These are phyloP conservation scores for Coleophoma cylindrospora DNA, from an alignment of 2,329 filamentous ascomycete genomes.

Conservation along the genomic window DNA sequence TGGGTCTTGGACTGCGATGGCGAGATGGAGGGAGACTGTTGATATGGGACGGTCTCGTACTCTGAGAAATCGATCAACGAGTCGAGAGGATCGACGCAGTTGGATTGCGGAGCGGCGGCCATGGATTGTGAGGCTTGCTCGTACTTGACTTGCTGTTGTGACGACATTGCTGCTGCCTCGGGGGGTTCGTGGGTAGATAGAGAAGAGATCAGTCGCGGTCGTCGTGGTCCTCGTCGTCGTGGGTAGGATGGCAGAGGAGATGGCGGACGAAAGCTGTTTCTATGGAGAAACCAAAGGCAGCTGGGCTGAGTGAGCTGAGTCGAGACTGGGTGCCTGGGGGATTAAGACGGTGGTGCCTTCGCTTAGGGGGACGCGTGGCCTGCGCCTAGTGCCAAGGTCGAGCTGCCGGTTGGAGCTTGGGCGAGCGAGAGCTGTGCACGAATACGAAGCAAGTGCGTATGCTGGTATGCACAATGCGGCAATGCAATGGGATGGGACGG, in stretches of 20 bases:
- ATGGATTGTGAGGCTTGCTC: conserved; percentile 9
- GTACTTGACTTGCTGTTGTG: conserved; percentile 11
- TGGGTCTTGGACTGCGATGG: conserved; percentile 48
- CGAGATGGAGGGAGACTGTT: conserved; percentile 54
- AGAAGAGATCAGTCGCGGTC: not conserved
- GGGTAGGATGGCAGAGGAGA: not conserved
- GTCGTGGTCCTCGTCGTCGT: not conserved
- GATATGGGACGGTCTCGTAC: conserved; percentile 55
- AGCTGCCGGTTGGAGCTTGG: not conserved
- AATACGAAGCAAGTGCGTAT: not conserved
- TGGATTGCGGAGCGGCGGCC: conserved; percentile 13
- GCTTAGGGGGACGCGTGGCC: not conserved
- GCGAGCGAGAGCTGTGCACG: not conserved
- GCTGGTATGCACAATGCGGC: not conserved
- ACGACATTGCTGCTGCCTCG: conserved; percentile 13
- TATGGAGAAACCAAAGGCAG: not conserved
- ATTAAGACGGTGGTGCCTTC: not conserved
- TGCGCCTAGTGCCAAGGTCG: not conserved
- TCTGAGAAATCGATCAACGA: conserved; percentile 55
- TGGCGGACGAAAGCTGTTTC: not conserved
- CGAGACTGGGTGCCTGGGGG: not conserved
- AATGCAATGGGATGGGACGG: too few species aligned
- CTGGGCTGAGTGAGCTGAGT: not conserved
- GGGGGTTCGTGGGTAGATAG: not conserved
- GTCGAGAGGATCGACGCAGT: conserved; percentile 37